Conservation (phyloP, 2,329 filamentous ascomycete species). For the Clonostachys rhizophaga region DNA sequence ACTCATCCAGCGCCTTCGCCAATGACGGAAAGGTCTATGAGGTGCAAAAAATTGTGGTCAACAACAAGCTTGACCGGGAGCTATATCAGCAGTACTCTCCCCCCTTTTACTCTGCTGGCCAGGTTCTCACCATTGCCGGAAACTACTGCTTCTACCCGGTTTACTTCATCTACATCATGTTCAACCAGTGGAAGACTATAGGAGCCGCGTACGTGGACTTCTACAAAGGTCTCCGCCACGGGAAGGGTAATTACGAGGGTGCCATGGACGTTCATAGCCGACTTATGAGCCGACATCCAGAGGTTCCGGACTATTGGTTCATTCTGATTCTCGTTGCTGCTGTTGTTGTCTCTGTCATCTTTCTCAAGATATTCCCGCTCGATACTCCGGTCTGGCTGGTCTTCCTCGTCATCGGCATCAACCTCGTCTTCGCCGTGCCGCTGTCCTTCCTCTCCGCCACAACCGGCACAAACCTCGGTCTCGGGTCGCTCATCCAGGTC, state of each 20-base stretch:
- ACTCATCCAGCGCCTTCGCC: conserved; percentile 30
- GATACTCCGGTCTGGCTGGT: conserved; percentile 34
- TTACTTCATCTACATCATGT: conserved; percentile 37
- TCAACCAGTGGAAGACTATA: conserved; percentile 31
- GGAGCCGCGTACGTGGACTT: background rate
- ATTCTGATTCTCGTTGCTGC: conserved; percentile 20
- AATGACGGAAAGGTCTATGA: conserved; percentile 31
- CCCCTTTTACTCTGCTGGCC: conserved; percentile 30
- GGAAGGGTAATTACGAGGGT: conserved; percentile 8
- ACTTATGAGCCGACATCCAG: conserved; percentile 39
- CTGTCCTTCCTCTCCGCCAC: conserved; percentile 37
- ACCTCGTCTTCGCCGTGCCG: conserved; percentile 35
- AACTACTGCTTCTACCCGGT: conserved; percentile 30
- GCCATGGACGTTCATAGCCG: conserved; percentile 32
- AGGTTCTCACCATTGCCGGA: conserved; percentile 30
- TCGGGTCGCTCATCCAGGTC: conserved; percentile 41
- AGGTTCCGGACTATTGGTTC: conserved; percentile 43
- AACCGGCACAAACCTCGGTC: conserved; percentile 31
- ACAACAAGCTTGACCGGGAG: conserved; percentile 24
- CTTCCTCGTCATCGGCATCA: conserved; percentile 34
- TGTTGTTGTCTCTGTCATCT: conserved; percentile 23
- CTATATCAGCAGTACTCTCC: conserved; percentile 35
- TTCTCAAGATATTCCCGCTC: conserved; percentile 31
- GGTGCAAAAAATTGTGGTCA: conserved; percentile 24
- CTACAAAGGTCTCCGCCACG: too few relatives aligned